Evolutionary conservation across 768 basidiomycete species (phyloP), one percentile per base, ranked within the genome.

Genomic region (Pulveroboletus sp.): DNA sequence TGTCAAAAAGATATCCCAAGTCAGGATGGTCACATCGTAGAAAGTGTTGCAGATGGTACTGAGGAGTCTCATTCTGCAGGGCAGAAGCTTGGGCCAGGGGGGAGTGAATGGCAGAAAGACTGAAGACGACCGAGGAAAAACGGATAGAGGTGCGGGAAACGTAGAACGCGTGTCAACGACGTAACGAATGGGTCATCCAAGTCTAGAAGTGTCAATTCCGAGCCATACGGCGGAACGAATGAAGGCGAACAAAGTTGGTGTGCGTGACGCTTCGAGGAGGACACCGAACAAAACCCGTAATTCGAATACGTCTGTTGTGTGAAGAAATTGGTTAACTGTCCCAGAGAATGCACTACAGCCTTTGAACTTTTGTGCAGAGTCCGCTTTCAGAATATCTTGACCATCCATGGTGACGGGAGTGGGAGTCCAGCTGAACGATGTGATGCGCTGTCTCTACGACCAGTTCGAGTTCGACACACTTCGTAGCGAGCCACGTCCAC

Each of bases 1-100:
- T 61, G 53, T 55, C 27, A 59, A 28, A 14, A 56, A 15, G 15
- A 57, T 7, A 26, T 57, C 57, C 57, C 57, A 57, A 13, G 36
- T n/a, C 0, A 50, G 10, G 24, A 57, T 47, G 35, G 18, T 3
- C 14, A 39, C 11, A 14, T 55, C 47, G 5, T 36, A 43, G 27
- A 39, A 31, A 21, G n/a, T 11, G 15, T 55, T 55, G 47, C 57
- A 59, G 38, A 57, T n/a, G 4, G 41, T 18, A 21, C 4, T 15
- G 17, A 55, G 27, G 11, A 59, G 10, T 17, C 9, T 39, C 57
- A 57, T 57, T 17, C 11, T 48, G 21, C n/a, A 21, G 11, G 5
- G 13, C 27, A 39, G 6, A 44, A 35, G 39, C 14, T 14, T 24
- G 30, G 15, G 15, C n/a, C 15, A 32, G 15, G 9, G 18, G 21